Percentiles rank a stretch among this genome's conserved stretches.
Evolutionary conservation across 1,139 yeast species (phyloP).

Genomic region (Magnusiomyces paraingens): DNA sequence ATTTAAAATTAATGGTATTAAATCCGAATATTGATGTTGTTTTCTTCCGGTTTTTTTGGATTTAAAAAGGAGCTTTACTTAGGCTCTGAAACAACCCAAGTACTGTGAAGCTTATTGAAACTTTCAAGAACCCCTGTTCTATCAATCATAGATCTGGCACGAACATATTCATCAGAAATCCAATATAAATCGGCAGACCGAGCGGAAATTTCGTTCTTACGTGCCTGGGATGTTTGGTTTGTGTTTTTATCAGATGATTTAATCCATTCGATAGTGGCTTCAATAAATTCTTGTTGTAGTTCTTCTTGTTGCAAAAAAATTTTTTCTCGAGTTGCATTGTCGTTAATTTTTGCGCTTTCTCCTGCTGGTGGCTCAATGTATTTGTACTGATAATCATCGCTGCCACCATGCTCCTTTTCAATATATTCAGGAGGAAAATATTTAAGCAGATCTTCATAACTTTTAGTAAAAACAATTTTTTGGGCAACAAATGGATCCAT

Average conservation of each 20-base stretch:
- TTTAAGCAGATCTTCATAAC: conserved; percentile 49
- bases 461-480: conserved; percentile 68
- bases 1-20: too few species aligned
- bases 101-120: conserved; percentile 10
- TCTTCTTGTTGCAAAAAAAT: conserved; percentile 43
- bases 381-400: conserved; percentile 46
- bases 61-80: neutral
- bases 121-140: conserved; percentile 41
- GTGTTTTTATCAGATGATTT: conserved; percentile 41
- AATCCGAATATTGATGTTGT: too few species aligned
- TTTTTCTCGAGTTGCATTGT: conserved; percentile 39
- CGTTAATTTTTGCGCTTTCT: conserved; percentile 42
- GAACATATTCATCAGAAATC: conserved; percentile 61
- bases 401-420: conserved; percentile 63
- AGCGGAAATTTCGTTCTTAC: conserved; percentile 46
- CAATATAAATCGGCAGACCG: conserved; percentile 52
- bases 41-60: too few species aligned
- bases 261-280: conserved; percentile 63
- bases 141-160: conserved; percentile 65
- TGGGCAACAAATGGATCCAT: conserved; percentile 83
- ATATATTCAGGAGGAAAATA: conserved; percentile 49
- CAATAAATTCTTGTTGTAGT: conserved; percentile 44
- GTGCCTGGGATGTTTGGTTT: conserved; percentile 38
- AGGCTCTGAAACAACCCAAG: neutral
- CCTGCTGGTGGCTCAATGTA: conserved; percentile 50